These are phyloP conservation scores for Waitea zeae DNA, from an alignment of 1,284 basidiomycete genomes.

Conservation along the genomic window DNA sequence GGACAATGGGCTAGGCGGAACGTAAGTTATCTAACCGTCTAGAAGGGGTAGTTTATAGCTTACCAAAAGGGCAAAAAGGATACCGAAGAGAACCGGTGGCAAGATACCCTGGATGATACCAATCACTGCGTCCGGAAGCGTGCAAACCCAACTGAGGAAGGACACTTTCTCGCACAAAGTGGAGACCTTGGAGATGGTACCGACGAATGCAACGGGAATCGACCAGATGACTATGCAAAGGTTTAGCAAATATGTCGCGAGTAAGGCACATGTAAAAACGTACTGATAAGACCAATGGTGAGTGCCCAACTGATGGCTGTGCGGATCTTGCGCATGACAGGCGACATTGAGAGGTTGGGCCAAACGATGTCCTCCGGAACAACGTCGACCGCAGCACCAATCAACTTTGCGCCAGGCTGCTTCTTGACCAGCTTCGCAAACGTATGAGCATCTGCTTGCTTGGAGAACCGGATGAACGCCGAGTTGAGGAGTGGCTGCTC, in stretches of 20 bases:
- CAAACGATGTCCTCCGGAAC: conserved; percentile 72
- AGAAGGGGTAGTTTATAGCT: too few relatives aligned
- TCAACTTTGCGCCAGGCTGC: conserved; percentile 54
- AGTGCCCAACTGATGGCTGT: conserved; percentile 30
- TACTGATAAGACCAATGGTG: conserved; percentile 34
- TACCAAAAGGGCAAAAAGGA: conserved; percentile 79
- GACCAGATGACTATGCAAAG: conserved; percentile 55
- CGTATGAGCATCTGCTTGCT: conserved; percentile 73
- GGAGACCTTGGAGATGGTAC: conserved; percentile 61
- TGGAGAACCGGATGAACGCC: conserved; percentile 78
- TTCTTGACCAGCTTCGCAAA: conserved; percentile 47
- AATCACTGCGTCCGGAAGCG: conserved; percentile 32
- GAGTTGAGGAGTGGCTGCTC: conserved; percentile 46
- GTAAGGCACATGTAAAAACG: too few relatives aligned
- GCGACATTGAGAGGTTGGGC: conserved; percentile 69
- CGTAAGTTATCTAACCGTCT: too few relatives aligned
- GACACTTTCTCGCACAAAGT: conserved; percentile 34
- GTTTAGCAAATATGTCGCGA: too few relatives aligned
- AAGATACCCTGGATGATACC: conserved; percentile 82
- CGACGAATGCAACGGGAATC: conserved; percentile 63
- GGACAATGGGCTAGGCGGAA: conserved; percentile 64
- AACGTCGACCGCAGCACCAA: conserved; percentile 41
- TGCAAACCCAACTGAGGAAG: conserved; percentile 69
- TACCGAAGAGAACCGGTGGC: conserved; percentile 64
- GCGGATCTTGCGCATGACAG: conserved; percentile 58